phyloP scores from a whole-genome alignment of 768 basidiomycete genomes.

The Kwoniella mangroviensis region DNA sequence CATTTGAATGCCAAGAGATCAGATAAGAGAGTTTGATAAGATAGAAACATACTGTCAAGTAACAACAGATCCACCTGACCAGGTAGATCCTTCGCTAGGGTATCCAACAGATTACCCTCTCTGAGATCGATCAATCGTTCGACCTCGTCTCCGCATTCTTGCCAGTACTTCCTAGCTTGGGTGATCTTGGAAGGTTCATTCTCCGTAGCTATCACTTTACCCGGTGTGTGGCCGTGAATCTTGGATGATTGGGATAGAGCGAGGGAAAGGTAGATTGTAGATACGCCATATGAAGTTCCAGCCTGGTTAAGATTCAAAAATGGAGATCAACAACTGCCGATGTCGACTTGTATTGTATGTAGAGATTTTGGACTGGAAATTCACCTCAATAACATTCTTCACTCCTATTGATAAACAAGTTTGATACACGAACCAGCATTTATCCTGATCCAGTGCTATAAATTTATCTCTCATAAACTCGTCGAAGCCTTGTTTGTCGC shows the following conservation, averaged over 20 bases:
- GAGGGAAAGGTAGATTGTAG: slow-evolving; percentile 39
- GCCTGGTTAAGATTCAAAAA: slow-evolving; percentile 9
- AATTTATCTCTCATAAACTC: slow-evolving; percentile 34
- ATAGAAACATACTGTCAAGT: slow-evolving; percentile 36
- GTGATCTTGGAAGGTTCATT: slow-evolving; percentile 32
- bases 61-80: slow-evolving; percentile 27
- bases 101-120: slow-evolving; percentile 36
- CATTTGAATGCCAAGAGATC: no score
- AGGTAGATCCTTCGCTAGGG: slow-evolving; percentile 24
- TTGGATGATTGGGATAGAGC: slow-evolving; percentile 29
- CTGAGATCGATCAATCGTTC: slow-evolving; percentile 24
- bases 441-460: slow-evolving; percentile 43
- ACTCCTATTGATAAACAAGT: slow-evolving; percentile 30
- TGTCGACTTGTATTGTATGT: no score
- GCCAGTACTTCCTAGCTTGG: slow-evolving; percentile 27
- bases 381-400: slow-evolving; percentile 40
- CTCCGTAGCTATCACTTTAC: slow-evolving; percentile 38
- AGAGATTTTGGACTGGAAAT: no score
- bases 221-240: neutral
- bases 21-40: neutral
- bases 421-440: slow-evolving; percentile 34
- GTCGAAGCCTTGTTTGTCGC: slow-evolving; percentile 12
- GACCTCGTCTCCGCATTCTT: slow-evolving; percentile 20
- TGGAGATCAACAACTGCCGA: neutral
- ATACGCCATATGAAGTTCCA: slow-evolving; percentile 42